Conservation (phyloP, 352 stramenopile species). For the Pseudoperonospora humuli region DNA sequence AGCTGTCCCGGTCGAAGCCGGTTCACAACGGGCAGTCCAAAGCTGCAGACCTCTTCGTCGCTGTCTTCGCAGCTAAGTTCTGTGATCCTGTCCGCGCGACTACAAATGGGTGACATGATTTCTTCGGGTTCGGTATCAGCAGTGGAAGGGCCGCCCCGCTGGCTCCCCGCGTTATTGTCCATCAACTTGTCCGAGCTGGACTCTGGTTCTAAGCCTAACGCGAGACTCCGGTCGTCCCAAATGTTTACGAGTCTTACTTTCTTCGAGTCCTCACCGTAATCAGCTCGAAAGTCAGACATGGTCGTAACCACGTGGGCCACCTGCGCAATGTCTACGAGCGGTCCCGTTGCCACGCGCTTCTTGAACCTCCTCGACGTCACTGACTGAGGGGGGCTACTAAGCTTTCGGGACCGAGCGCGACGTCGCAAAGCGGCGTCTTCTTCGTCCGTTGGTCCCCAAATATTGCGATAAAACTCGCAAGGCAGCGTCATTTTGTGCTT, state of each 20-base stretch:
- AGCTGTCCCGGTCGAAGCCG: slow-evolving; percentile 16
- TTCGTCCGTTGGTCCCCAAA: slow-evolving; percentile 33
- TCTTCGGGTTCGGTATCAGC: slow-evolving; percentile 29
- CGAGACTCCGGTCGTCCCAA: slow-evolving; percentile 37
- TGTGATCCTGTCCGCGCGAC: slow-evolving; percentile 32
- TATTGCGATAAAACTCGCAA: slow-evolving; percentile 56
- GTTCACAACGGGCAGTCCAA: slow-evolving; percentile 9
- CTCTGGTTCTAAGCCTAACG: slow-evolving; percentile 13
- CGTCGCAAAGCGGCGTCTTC: slow-evolving; percentile 19
- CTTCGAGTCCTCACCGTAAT: slow-evolving; percentile 39
- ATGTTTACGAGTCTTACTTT: slow-evolving; percentile 34
- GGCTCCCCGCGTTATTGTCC: slow-evolving; percentile 5
- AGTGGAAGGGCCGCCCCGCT: slow-evolving; percentile 22
- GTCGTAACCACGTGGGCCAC: slow-evolving; percentile 66
- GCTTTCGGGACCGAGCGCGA: slow-evolving; percentile 16
- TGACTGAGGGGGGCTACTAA: slow-evolving; percentile 12
- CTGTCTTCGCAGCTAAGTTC: slow-evolving; percentile 39
- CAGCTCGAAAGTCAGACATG: slow-evolving; percentile 55
- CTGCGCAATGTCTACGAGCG: slow-evolving; percentile 59
- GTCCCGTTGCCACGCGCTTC: slow-evolving; percentile 27
- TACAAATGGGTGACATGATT: slow-evolving; percentile 39
- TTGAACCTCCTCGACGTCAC: slow-evolving; percentile 23
- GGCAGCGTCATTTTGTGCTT: slow-evolving; percentile 29
- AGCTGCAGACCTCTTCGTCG: slow-evolving; percentile 24
- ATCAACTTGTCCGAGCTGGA: neutral